Base-by-base conservation (phyloP, 2,329 filamentous ascomycete genomes). In the Arthroderma sp. region DNA sequence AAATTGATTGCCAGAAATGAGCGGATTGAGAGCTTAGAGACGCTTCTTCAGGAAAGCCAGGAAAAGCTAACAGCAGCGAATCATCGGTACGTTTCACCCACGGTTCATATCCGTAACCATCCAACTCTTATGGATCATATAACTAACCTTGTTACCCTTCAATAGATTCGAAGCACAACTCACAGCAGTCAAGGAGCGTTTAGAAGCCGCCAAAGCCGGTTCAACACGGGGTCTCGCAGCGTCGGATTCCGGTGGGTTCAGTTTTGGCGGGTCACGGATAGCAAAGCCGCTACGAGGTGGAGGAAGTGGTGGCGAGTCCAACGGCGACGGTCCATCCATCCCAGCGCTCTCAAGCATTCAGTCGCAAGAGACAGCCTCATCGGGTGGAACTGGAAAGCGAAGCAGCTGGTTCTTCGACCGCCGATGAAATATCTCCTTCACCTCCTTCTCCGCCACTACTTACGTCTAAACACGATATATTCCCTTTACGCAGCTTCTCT, bases 11-110 rank as follows among this genome's bases (percentile, higher is more conserved):
- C 91, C 27, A 76, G 91, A 55, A 96, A 96, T 61, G 91, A 98
- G 73, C 83, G 91, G 47, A 98, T 98, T 61, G 82, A 93, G 64
- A 93, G 85, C 62, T 72, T 98, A 38, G 91, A 98, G 70, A 82
- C 77, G 58, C 70, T 98, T 59, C 74, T 98, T 56, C 87, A 94
- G 64, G 91, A 98, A 64, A 94, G 86, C 60, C 91, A 98, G 69
- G 91, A 98, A 73, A 98, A 98, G 71, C 77, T 98, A 62, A 94
- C 89, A 30, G 83, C 89, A 49, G 88, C 91, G 36, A 98, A 95
- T 65, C 89, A 96, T 69, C 84, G 93, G 91, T 95, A 80, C 57
- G 81, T 74, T 45, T 30, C 44, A 9, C 38, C 44, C n/a, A 5
- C 34, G n/a, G 9, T 38, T 36, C 4, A 4, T 29, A 22, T 22